These are phyloP conservation scores for Blastobotrys illinoisensis DNA, from an alignment of 1,139 yeast species.

Conservation along the genomic window DNA sequence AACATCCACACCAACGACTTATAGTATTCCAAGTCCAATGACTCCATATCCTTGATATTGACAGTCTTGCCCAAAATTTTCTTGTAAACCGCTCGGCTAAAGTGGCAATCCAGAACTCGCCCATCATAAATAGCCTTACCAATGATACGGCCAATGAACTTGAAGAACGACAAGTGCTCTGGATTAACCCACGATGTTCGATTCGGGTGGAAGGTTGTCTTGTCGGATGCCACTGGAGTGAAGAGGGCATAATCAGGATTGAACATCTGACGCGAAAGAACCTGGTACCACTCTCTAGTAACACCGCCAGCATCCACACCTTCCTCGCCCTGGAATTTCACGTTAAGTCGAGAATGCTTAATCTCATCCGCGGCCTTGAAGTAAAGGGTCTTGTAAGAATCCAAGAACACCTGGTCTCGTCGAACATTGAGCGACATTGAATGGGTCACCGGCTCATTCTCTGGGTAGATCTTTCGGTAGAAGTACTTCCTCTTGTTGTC, in stretches of 20 bases:
- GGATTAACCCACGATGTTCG: conserved; percentile 90
- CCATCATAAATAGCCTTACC: conserved; percentile 92
- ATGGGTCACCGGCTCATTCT: conserved; percentile 27
- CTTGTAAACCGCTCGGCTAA: conserved; percentile 92
- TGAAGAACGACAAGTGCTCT: conserved; percentile 86
- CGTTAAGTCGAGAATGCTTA: conserved; percentile 66
- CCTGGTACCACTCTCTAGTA: conserved; percentile 97
- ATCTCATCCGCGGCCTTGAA: conserved; percentile 76
- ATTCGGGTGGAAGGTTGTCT: conserved; percentile 93
- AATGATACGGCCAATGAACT: conserved; percentile 88
- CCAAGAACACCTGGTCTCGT: conserved; percentile 88
- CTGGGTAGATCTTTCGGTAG: conserved; percentile 49
- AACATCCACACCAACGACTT: conserved; percentile 94
- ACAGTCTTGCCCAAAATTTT: conserved; percentile 75
- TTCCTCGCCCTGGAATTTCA: conserved; percentile 84
- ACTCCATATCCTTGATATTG: conserved; percentile 89
- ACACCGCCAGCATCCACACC: conserved; percentile 99
- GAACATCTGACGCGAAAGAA: conserved; percentile 88
- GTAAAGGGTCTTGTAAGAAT: conserved; percentile 78
- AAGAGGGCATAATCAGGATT: conserved; percentile 94
- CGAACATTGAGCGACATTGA: conserved; percentile 63
- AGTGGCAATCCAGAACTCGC: conserved; percentile 88
- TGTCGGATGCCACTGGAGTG: conserved; percentile 86
- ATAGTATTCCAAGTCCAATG: conserved; percentile 86
- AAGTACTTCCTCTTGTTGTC: conserved; percentile 90